Conservation (phyloP, 2,329 filamentous ascomycete species). For the Calycina herbarum region DNA sequence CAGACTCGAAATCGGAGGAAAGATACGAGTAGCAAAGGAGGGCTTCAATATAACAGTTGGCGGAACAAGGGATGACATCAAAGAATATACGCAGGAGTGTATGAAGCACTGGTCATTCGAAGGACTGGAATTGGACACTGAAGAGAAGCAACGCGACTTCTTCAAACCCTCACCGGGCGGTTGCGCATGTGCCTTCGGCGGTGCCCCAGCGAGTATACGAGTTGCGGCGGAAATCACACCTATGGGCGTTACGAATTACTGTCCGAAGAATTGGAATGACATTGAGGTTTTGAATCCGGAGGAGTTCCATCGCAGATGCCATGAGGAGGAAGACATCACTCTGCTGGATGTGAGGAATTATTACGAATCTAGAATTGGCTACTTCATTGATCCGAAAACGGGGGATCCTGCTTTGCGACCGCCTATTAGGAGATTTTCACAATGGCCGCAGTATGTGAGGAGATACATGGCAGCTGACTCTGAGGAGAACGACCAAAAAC, state of each 20-base stretch:
- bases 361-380: constrained; percentile 39
- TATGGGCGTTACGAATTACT: constrained; percentile 37
- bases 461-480: constrained; percentile 20
- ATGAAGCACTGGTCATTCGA: constrained; percentile 35
- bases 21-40: constrained; percentile 36
- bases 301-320: constrained; percentile 35
- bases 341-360: constrained; percentile 38
- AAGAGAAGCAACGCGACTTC: constrained; percentile 23
- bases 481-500: background rate
- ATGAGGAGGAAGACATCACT: constrained; percentile 21
- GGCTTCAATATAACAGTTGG: constrained; percentile 39
- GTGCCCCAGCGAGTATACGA: constrained; percentile 25
- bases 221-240: constrained; percentile 37
- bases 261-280: constrained; percentile 32
- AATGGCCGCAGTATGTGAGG: constrained; percentile 38
- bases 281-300: constrained; percentile 32
- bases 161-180: constrained; percentile 36
- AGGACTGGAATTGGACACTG: constrained; percentile 25
- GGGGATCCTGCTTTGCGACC: constrained; percentile 34
- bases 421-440: constrained; percentile 36
- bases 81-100: constrained; percentile 32
- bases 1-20: constrained; percentile 30
- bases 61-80: constrained; percentile 28
- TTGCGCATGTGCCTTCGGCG: constrained; percentile 36
- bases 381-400: constrained; percentile 34